Evolutionary conservation across 1,284 basidiomycete genomes (phyloP), one percentile per base, ranked within the genome.

Genomic region (Cryptococcus floricola): DNA sequence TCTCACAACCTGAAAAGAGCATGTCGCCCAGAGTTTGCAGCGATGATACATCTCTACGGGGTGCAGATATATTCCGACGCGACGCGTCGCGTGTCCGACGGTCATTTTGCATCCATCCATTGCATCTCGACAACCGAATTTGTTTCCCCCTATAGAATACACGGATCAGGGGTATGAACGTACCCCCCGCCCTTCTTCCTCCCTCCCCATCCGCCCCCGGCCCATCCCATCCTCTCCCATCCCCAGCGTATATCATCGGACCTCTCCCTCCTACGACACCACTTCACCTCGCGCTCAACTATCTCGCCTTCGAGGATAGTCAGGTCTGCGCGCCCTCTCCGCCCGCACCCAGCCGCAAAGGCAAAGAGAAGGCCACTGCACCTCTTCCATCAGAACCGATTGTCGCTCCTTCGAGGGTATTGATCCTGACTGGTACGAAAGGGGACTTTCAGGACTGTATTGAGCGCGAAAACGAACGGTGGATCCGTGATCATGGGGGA

Each of bases 381-480:
- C 2, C 19, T 25, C 23, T 38, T 12, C 38, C 28, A 10, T 9
- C 10, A 19, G 27, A 37, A 27, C 18, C 18, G 34, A 28, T 31
- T 12, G 25, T 28, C 5, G 39, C 18, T 16, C 41, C 38, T n/a
- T 61, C 57, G 39, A 55, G 66, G 51, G 69, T 60, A 0, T 50
- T 75, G 25, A 59, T 75, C n/a, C 51, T 75, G n/a, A 70, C 70
- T 4, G 68, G 69, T 2, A 44, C 59, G 2, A 66, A 64, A 18
- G 56, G 50, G 5, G 46, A 23, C 1, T 65, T 55, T 41, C 63
- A 64, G 13, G 57, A 65, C 25, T 46, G 48, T 2, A 47, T 75
- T 5, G 63, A 70, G 46, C 68, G 66, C 9, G 66, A 71, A 13
- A 71, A 73, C 56, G 68, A 72, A 50, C 61, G 63, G 48, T 64